Conservation (phyloP, 108 stramenopile species). For the Schizochytrium sp. region DNA sequence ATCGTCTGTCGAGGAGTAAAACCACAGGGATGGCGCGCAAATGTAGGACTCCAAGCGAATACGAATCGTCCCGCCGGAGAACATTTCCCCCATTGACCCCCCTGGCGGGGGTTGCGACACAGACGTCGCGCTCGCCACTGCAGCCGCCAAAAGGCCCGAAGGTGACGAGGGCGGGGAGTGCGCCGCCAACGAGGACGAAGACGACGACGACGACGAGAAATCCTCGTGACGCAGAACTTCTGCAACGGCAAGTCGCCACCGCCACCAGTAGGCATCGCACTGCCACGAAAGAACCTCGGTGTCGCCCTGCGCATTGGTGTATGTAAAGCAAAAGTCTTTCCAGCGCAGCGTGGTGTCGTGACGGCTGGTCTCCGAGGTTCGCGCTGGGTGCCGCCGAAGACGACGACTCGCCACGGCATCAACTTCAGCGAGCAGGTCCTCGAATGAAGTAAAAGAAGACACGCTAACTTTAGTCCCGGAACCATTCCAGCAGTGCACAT, state of each 20-base stretch:
- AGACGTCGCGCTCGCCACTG: background rate
- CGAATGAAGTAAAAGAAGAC: background rate
- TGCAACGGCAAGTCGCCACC: background rate
- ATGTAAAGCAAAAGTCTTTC: slow-evolving; percentile 3
- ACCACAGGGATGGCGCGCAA: background rate
- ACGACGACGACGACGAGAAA: too few species aligned
- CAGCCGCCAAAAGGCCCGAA: too few species aligned
- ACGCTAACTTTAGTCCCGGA: background rate
- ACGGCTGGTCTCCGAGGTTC: background rate
- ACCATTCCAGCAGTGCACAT: background rate
- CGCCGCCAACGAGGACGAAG: too few species aligned
- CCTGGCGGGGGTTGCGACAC: background rate
- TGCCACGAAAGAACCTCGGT: background rate
- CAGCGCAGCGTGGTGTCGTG: background rate
- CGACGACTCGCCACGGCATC: background rate
- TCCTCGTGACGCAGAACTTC: background rate
- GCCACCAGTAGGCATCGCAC: background rate
- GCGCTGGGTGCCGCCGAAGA: background rate
- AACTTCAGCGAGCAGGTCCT: background rate
- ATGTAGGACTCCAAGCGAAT: background rate
- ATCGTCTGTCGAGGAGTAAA: background rate
- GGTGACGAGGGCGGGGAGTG: too few species aligned
- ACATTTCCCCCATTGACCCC: background rate
- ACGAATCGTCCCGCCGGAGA: background rate
- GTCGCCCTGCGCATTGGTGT: background rate